Evolutionary conservation across 2,329 filamentous ascomycete species (phyloP), one percentile per base, ranked within the genome.

Genomic region (Myriosclerotinia scirpicola): DNA sequence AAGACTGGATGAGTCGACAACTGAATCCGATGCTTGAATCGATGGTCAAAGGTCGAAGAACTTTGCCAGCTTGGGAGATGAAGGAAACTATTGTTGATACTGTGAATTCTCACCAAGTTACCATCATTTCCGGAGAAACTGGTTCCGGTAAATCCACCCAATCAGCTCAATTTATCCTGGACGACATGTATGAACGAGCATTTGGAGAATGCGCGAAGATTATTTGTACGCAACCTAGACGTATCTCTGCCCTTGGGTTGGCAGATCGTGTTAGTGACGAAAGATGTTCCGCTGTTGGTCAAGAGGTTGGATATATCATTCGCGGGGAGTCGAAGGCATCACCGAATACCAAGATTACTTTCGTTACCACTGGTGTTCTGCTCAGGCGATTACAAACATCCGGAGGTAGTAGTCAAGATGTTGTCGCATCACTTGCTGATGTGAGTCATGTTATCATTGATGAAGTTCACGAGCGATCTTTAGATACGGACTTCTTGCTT

Each of bases 81-180:
- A 88, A 87, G 72, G 88, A 94, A 26, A 82, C 84, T 1, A 91
- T 99, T 40, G 86, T 98, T 12, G 78, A 85, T 26, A 90, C 91
- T 0, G 91, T 99, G 59, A 84, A 84, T 53, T 81, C 83, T 5
- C 87, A 94, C 74, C 90, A 97, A 77, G 93, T 99, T 61, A 97
- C 92, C 0, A 97, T 99, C 74, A 95, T 99, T 73, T 96, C 93
- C 54, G 95, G 95, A 72, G 95, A 98, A 79, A 99, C 95, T 5
- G 95, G 95, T 64, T 97, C 92, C 22, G 95, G 95, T 75, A 99
- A 99, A 79, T 97, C 92, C 59, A 98, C 95, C 0, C 95, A 99
- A 77, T 95, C 92, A 2, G 92, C 98, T 44, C 95, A 99, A 77
- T 99, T 98, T 77, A 84, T 99, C 54, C 83, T 99, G 1, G 95